phyloP scores from a whole-genome alignment of 257 asterid species.

The Osmanthus fragrans region DNA sequence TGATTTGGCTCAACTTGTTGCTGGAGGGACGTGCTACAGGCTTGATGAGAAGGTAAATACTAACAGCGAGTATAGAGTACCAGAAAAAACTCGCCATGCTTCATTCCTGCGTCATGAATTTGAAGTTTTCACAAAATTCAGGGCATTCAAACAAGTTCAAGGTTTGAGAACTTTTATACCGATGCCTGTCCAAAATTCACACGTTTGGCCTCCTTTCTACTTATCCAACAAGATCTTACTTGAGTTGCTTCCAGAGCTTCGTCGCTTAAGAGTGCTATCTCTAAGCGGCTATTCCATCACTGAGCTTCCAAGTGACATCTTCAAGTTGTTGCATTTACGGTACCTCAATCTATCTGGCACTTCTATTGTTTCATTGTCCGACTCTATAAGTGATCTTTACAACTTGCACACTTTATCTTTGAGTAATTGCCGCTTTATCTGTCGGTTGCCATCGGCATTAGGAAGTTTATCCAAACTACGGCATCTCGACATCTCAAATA shows the following conservation, averaged over 20 bases:
- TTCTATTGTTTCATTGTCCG: slow-evolving; percentile 42
- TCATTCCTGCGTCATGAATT: slow-evolving; percentile 44
- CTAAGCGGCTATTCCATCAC: slow-evolving; percentile 55
- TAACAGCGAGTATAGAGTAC: slow-evolving; percentile 26
- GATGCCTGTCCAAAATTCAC: slow-evolving; percentile 52
- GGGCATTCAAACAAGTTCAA: slow-evolving; percentile 30
- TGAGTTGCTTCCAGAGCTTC: slow-evolving; percentile 47
- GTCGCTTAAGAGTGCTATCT: slow-evolving; percentile 49
- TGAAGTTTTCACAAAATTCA: slow-evolving; percentile 42
- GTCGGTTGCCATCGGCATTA: slow-evolving; percentile 45
- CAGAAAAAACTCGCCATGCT: slow-evolving; percentile 39
- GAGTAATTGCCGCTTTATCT: slow-evolving; percentile 52
- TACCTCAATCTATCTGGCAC: slow-evolving; percentile 60
- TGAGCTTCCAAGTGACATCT: slow-evolving; percentile 46
- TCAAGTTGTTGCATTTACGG: slow-evolving; percentile 52
- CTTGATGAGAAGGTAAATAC: slow-evolving; percentile 56
- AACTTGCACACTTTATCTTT: slow-evolving; percentile 53
- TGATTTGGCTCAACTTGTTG: slow-evolving; percentile 60
- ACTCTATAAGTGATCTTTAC: slow-evolving; percentile 39
- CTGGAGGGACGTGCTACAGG: slow-evolving; percentile 51
- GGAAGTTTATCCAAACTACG: slow-evolving; percentile 57
- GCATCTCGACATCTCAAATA: slow-evolving; percentile 59
- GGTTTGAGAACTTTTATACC: slow-evolving; percentile 65
- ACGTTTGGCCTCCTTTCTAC: slow-evolving; percentile 54
- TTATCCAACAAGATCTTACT: slow-evolving; percentile 42